Percentiles rank a stretch among this genome's conserved stretches.
These are phyloP conservation scores for Byssothecium circinans DNA, from an alignment of 2,329 filamentous ascomycete species.

Conservation along the genomic window DNA sequence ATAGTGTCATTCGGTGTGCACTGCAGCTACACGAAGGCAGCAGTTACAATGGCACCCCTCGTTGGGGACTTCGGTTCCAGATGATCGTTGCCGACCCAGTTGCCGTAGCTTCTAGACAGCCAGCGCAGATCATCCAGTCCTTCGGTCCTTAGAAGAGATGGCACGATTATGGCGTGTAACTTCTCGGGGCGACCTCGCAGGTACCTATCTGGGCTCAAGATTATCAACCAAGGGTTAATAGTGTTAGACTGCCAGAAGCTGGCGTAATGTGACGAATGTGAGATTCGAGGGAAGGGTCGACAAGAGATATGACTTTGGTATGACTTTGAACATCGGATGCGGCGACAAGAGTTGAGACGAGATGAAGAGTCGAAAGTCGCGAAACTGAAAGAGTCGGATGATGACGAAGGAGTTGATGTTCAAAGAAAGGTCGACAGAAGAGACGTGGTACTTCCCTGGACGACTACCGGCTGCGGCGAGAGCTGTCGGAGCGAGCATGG, in stretches of 20 bases:
- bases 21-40: neutral
- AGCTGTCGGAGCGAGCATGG: neutral
- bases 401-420: neutral
- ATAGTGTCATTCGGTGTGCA: too few relatives aligned
- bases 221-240: constrained; percentile 6
- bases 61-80: too few relatives aligned
- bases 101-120: neutral
- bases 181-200: neutral
- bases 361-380: neutral
- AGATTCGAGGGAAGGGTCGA: constrained; percentile 10
- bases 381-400: too few relatives aligned
- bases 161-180: neutral
- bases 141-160: neutral
- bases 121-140: neutral
- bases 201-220: constrained; percentile 5
- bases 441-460: constrained; percentile 4
- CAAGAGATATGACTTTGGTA: neutral
- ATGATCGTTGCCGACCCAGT: too few relatives aligned
- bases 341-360: neutral
- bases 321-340: neutral
- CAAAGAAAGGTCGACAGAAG: constrained; percentile 3
- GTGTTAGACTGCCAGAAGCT: neutral
- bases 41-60: too few relatives aligned
- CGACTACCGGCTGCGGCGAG: neutral
- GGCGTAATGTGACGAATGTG: constrained; percentile 2